Percentiles rank a stretch among this genome's conserved stretches.
These are phyloP conservation scores for Clarireedia monteithiana DNA, from an alignment of 2,329 filamentous ascomycete species.

Conservation along the genomic window DNA sequence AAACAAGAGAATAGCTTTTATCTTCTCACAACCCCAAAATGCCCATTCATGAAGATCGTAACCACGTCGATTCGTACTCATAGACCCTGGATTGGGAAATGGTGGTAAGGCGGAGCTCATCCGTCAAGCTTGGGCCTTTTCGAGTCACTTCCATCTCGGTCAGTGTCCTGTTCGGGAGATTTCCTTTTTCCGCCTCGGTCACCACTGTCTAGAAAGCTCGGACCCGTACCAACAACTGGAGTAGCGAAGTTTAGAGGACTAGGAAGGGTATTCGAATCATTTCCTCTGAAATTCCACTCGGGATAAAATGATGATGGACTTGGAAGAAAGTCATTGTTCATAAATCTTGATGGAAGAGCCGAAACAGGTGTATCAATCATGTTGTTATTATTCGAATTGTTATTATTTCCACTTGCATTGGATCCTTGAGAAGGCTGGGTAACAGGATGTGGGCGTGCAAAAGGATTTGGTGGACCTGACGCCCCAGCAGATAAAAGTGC, in stretches of 20 bases:
- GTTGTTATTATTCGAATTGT: slow-evolving; percentile 33
- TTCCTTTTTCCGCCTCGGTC: slow-evolving; percentile 17
- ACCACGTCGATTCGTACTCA: background rate
- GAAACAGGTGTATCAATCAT: slow-evolving; percentile 82
- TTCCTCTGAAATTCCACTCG: slow-evolving; percentile 71
- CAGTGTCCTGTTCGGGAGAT: slow-evolving; percentile 7
- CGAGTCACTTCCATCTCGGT: slow-evolving; percentile 2
- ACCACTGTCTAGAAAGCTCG: slow-evolving; percentile 49
- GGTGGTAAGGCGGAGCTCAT: background rate
- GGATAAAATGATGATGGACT: slow-evolving; percentile 90
- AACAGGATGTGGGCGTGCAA: slow-evolving; percentile 76
- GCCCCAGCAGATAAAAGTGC: slow-evolving; percentile 85
- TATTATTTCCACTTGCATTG: slow-evolving; percentile 32
- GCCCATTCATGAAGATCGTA: slow-evolving; percentile 5
- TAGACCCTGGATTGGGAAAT: background rate
- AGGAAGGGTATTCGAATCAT: slow-evolving; percentile 76
- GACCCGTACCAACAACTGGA: slow-evolving; percentile 56
- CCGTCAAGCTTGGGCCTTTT: slow-evolving; percentile 8
- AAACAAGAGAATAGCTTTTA: slow-evolving; percentile 1
- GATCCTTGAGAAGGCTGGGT: slow-evolving; percentile 35
- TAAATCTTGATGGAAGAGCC: slow-evolving; percentile 83
- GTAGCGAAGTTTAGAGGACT: slow-evolving; percentile 92
- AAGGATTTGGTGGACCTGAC: slow-evolving; percentile 88
- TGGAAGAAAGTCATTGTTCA: slow-evolving; percentile 78
- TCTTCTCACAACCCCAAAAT: slow-evolving; percentile 3